Evolutionary conservation across 129 eudicot genomes (phyloP).

Genomic region (Tagetes erecta): DNA sequence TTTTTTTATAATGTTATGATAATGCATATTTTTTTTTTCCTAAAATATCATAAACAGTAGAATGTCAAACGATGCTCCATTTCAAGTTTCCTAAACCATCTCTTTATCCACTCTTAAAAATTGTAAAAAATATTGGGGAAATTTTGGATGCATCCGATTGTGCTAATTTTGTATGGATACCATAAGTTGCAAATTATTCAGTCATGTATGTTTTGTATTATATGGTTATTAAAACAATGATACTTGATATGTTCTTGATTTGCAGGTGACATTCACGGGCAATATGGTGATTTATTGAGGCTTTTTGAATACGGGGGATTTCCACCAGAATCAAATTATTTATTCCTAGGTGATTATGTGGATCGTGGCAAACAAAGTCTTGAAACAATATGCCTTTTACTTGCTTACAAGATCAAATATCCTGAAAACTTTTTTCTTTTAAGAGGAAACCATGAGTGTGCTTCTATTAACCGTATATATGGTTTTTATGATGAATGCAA

Average conservation of each 20-base stretch:
- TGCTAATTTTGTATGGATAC: neutral
- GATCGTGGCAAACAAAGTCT: slow-evolving; percentile 78
- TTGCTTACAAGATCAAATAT: slow-evolving; percentile 69
- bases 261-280: slow-evolving; percentile 81
- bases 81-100: neutral
- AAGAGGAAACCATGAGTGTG: slow-evolving; percentile 76
- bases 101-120: neutral
- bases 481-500: slow-evolving; percentile 81
- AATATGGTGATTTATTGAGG: slow-evolving; percentile 66
- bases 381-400: slow-evolving; percentile 71
- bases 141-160: neutral
- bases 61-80: neutral
- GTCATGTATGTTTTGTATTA: neutral
- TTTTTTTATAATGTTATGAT: neutral
- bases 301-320: slow-evolving; percentile 72
- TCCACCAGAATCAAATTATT: slow-evolving; percentile 67
- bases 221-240: neutral
- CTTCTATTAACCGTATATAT: slow-evolving; percentile 70
- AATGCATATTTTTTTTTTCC: neutral
- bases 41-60: neutral
- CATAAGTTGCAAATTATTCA: neutral
- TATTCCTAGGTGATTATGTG: slow-evolving; percentile 72
- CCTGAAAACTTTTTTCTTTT: slow-evolving; percentile 72
- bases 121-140: neutral
- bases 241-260: neutral